Base-by-base conservation (phyloP, 768 basidiomycete species). In the Mycena pura region DNA sequence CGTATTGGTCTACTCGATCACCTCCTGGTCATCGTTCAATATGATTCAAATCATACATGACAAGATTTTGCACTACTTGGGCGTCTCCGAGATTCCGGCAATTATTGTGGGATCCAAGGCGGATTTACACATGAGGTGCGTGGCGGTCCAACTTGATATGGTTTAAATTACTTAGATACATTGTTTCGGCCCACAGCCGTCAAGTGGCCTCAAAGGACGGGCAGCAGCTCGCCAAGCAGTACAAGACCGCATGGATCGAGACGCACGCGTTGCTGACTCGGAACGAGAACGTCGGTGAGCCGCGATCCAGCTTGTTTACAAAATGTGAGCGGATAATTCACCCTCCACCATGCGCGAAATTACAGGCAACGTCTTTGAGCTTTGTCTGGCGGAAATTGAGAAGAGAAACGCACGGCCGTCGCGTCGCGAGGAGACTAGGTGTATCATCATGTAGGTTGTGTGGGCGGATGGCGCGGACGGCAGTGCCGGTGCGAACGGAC, bases 1-100 rank as follows among this genome's bases (percentile, higher is more conserved):
- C 74, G 86, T 99, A 70, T 87, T 99, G 69, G 96, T 98, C 43
- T 99, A 98, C 80, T 93, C 93, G 3, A 94, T 99, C 76, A 85
- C 93, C 5, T 93, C 91, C n/a, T 82, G 89, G 59, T 87, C 88
- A 69, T 95, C 93, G 10, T 98, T 97, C 80, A 90, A 98, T 68
- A 97, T 98, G 93, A 84, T 98, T 67, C 87, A 90, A 73, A 89
- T 93, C 71, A 85, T 97, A 48, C 91, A 96, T 70, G 91, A 97
- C 83, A 96, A 96, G 55, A 93, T 98, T 65, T 76, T 92, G 68
- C 86, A 92, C 75, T 96, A 92, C 71, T 90, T 89, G 64, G 95
- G 95, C 56, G 81, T 88, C 51, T 85, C 86, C 55, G 87, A 88
- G 64, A 89, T 99, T 58, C 94, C 96, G 14, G 95, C 95, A 74